phyloP scores from a whole-genome alignment of 2,329 filamentous ascomycete species.

The Exophiala bonariae region DNA sequence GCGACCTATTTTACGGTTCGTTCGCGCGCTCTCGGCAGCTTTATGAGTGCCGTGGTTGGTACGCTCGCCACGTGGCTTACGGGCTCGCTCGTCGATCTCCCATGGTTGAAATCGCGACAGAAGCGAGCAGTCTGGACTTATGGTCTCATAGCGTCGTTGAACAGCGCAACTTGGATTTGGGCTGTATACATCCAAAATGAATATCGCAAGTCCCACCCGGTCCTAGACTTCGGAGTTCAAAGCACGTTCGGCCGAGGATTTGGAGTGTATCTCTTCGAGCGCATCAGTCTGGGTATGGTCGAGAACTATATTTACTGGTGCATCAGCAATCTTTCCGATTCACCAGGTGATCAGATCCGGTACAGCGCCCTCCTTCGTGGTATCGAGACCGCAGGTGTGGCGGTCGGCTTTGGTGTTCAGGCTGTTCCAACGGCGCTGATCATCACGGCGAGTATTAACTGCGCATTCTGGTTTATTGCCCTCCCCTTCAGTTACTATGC shows the following conservation, averaged over 20 bases:
- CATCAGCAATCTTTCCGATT: conserved; percentile 47
- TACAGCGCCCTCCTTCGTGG: conserved; percentile 47
- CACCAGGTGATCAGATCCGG: conserved; percentile 45
- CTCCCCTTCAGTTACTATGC: conserved; percentile 48
- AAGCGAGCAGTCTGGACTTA: conserved; percentile 43
- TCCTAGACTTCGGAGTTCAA: conserved; percentile 47
- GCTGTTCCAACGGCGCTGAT: conserved; percentile 46
- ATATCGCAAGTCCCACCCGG: conserved; percentile 43
- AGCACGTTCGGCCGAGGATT: conserved; percentile 44
- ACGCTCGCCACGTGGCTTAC: conserved; percentile 40
- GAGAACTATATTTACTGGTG: conserved; percentile 52
- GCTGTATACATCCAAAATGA: conserved; percentile 49
- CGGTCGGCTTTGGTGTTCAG: conserved; percentile 46
- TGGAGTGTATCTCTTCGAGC: conserved; percentile 44
- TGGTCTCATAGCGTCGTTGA: conserved; percentile 42
- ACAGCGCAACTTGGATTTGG: conserved; percentile 50
- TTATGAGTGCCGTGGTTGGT: conserved; percentile 41
- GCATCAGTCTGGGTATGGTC: conserved; percentile 40
- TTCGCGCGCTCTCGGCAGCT: conserved; percentile 39
- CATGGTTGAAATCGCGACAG: conserved; percentile 41
- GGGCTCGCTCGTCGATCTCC: conserved; percentile 39
- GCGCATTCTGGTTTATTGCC: conserved; percentile 43
- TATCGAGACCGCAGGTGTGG: conserved; percentile 44
- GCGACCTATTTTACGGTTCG: conserved; percentile 47
- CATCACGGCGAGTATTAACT: conserved; percentile 46